Conservation (phyloP, 805 yeast species). For the Lachancea quebecensis region DNA sequence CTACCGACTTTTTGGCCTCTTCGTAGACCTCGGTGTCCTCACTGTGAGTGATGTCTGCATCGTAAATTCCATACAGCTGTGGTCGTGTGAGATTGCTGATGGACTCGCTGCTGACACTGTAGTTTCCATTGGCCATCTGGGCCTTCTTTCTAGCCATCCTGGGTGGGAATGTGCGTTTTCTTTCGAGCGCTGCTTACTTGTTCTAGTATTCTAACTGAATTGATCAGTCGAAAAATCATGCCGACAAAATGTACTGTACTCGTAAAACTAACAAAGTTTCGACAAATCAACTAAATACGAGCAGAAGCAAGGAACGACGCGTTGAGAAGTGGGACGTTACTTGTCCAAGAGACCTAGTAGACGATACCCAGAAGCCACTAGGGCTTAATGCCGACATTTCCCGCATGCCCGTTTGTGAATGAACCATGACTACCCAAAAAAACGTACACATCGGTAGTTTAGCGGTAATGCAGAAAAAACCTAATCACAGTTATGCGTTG, state of each 20-base stretch:
- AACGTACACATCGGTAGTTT: slow-evolving; percentile 29
- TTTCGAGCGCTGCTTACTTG: too few species aligned
- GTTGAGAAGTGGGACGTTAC: not conserved
- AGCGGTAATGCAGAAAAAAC: slow-evolving; percentile 44
- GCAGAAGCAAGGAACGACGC: not conserved
- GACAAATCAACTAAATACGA: not conserved
- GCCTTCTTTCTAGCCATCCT: slow-evolving; percentile 9
- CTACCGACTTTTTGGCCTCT: slow-evolving; percentile 23
- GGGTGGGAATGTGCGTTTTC: not conserved
- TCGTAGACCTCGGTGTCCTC: slow-evolving; percentile 30
- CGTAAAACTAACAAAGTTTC: not conserved
- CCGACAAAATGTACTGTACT: not conserved
- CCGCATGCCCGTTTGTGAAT: not conserved
- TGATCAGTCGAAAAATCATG: not conserved
- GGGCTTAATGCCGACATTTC: too few species aligned
- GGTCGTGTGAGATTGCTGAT: slow-evolving; percentile 45
- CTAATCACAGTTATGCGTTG: slow-evolving; percentile 44
- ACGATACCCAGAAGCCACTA: too few species aligned
- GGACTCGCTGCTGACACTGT: slow-evolving; percentile 27
- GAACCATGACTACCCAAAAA: slow-evolving; percentile 10
- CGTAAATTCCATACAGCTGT: slow-evolving; percentile 44
- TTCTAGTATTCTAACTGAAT: too few species aligned
- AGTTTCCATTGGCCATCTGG: slow-evolving; percentile 1
- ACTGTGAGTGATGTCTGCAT: slow-evolving; percentile 32
- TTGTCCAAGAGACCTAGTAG: not conserved